Evolutionary conservation across 2,329 filamentous ascomycete species (phyloP).

Genomic region (Ploettnerulaceae sp.): DNA sequence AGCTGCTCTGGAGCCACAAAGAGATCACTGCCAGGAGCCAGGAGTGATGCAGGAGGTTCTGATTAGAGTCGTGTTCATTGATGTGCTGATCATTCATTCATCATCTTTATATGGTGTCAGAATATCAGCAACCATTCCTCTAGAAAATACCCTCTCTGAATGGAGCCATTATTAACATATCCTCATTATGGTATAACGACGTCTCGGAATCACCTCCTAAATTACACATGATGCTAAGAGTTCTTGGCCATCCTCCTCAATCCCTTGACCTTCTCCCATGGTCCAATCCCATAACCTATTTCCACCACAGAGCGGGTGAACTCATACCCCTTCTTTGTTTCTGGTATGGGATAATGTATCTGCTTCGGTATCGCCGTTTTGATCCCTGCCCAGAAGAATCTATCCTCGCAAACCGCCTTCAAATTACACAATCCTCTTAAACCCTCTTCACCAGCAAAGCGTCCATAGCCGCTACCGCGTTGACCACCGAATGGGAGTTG

Average conservation of each 20-base stretch:
- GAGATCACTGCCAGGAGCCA: too few species aligned
- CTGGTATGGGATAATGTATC: slow-evolving; percentile 74
- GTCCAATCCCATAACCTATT: slow-evolving; percentile 50
- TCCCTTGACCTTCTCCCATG: slow-evolving; percentile 27
- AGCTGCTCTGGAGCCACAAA: too few species aligned
- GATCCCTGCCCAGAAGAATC: slow-evolving; percentile 54
- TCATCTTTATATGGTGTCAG: too few species aligned
- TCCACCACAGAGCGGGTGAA: slow-evolving; percentile 59
- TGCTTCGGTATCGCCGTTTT: slow-evolving; percentile 75
- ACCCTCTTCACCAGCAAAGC: slow-evolving; percentile 89
- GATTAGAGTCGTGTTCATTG: too few species aligned
- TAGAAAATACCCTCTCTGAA: too few species aligned
- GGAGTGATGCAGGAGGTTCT: too few species aligned
- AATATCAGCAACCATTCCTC: too few species aligned
- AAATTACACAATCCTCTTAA: slow-evolving; percentile 78
- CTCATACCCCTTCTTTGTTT: slow-evolving; percentile 59
- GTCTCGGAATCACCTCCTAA: neutral
- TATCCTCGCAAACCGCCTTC: slow-evolving; percentile 81
- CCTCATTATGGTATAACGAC: too few species aligned
- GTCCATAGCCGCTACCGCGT: slow-evolving; percentile 84
- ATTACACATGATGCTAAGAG: slow-evolving; percentile 2
- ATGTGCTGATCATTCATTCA: too few species aligned
- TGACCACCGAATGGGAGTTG: slow-evolving; percentile 83
- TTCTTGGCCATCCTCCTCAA: slow-evolving; percentile 33
- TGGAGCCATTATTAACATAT: slow-evolving; percentile 4